Percentiles rank a stretch among this genome's conserved stretches.
phyloP scores from a whole-genome alignment of 1,284 basidiomycete species.

The Moesziomyces antarcticus region DNA sequence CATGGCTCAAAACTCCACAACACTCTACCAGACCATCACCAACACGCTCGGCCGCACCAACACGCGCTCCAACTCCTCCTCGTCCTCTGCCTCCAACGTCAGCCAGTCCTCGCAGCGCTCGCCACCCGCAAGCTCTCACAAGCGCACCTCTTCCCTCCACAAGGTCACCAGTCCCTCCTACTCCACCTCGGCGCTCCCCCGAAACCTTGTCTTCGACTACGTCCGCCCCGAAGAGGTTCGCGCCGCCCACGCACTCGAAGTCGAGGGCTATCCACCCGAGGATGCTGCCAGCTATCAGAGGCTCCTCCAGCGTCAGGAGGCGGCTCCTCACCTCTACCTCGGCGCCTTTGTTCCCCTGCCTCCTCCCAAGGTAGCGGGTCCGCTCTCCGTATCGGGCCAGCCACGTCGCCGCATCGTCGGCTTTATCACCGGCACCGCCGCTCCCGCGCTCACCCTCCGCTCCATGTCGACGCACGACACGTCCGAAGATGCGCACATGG shows the following conservation, averaged over 20 bases:
- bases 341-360: slow-evolving; percentile 59
- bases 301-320: slow-evolving; percentile 51
- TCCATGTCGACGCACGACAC: slow-evolving; percentile 58
- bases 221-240: slow-evolving; percentile 57
- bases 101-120: slow-evolving; percentile 38
- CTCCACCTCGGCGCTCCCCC: slow-evolving; percentile 34
- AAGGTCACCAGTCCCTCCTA: slow-evolving; percentile 5
- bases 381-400: slow-evolving; percentile 43
- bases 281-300: slow-evolving; percentile 57
- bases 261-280: slow-evolving; percentile 49
- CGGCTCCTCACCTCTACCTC: slow-evolving; percentile 62
- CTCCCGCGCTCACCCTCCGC: slow-evolving; percentile 56
- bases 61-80: slow-evolving; percentile 45
- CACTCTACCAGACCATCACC: slow-evolving; percentile 50
- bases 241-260: slow-evolving; percentile 52
- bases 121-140: slow-evolving; percentile 26
- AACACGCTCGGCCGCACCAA: slow-evolving; percentile 34
- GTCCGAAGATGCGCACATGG: slow-evolving; percentile 56
- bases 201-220: slow-evolving; percentile 53
- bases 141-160: slow-evolving; percentile 29
- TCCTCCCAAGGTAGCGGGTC: slow-evolving; percentile 61
- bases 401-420: slow-evolving; percentile 56
- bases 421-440: slow-evolving; percentile 59
- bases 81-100: slow-evolving; percentile 39
- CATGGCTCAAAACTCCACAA: slow-evolving; percentile 47